These are phyloP conservation scores for Exophiala bonariae DNA, from an alignment of 2,329 filamentous ascomycete species.

Conservation along the genomic window DNA sequence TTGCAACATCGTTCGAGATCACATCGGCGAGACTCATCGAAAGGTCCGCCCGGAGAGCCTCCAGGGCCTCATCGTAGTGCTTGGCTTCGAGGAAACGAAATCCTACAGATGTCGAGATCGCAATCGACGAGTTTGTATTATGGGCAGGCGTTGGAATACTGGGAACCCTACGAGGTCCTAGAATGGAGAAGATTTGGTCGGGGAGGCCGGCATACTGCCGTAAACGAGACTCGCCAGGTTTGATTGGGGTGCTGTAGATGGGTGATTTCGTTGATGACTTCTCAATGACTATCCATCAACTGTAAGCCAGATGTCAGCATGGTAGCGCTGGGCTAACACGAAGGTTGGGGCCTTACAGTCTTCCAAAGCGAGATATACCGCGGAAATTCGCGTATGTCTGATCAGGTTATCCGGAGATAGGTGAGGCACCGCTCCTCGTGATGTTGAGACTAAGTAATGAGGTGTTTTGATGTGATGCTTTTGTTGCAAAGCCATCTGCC, in stretches of 20 bases:
- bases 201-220: slow-evolving; percentile 76
- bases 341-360: slow-evolving; percentile 68
- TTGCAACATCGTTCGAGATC: slow-evolving; percentile 60
- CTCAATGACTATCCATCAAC: slow-evolving; percentile 59
- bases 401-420: slow-evolving; percentile 79
- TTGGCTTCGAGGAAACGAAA: slow-evolving; percentile 70
- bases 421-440: slow-evolving; percentile 82
- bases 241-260: slow-evolving; percentile 51
- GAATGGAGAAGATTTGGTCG: slow-evolving; percentile 63
- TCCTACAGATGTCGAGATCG: slow-evolving; percentile 82
- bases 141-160: slow-evolving; percentile 68
- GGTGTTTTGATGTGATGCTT: slow-evolving; percentile 76
- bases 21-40: slow-evolving; percentile 75
- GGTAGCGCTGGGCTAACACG: slow-evolving; percentile 9
- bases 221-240: slow-evolving; percentile 56
- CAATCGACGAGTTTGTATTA: slow-evolving; percentile 70
- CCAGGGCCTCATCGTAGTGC: slow-evolving; percentile 67
- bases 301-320: slow-evolving; percentile 41
- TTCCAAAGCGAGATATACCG: slow-evolving; percentile 81
- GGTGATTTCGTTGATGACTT: slow-evolving; percentile 49
- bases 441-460: slow-evolving; percentile 76
- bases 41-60: slow-evolving; percentile 74
- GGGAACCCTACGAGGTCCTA: slow-evolving; percentile 76
- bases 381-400: slow-evolving; percentile 64
- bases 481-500: slow-evolving; percentile 62